Evolutionary conservation across 148 eudicot species (phyloP).

Genomic region (Vaccinium vitisidaea): DNA sequence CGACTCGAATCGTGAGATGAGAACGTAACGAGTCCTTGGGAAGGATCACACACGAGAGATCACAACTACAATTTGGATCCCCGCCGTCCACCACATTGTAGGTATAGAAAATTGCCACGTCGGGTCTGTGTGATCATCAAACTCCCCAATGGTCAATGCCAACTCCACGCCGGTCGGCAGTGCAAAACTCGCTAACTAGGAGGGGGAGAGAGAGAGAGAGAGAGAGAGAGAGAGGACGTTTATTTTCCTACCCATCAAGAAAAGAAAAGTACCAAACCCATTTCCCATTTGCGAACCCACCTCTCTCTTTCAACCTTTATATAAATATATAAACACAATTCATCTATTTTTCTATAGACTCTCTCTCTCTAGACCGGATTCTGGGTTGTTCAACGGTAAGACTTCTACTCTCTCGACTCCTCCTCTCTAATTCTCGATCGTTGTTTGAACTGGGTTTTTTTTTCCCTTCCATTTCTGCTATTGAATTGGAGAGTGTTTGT

Average conservation of each 20-base stretch:
- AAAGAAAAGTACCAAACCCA: neutral
- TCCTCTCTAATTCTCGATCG: conserved; percentile 8
- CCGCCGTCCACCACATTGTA: neutral
- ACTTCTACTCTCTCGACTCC: neutral
- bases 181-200: neutral
- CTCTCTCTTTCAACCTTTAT: neutral
- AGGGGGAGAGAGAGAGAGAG: too few species aligned
- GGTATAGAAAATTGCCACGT: neutral
- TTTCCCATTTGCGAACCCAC: neutral
- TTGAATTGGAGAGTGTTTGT: conserved; percentile 14
- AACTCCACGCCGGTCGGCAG: neutral
- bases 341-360: neutral
- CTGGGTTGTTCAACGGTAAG: conserved; percentile 13
- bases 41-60: neutral
- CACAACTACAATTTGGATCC: neutral
- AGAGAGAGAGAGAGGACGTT: neutral
- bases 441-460: neutral
- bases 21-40: neutral
- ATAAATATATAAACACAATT: neutral
- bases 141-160: neutral
- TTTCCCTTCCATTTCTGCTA: neutral
- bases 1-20: neutral
- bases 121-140: too few species aligned
- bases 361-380: conserved; percentile 4
- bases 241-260: neutral